These are phyloP conservation scores for Yamadazyma triangularis DNA, from an alignment of 1,139 yeast species.

Conservation along the genomic window DNA sequence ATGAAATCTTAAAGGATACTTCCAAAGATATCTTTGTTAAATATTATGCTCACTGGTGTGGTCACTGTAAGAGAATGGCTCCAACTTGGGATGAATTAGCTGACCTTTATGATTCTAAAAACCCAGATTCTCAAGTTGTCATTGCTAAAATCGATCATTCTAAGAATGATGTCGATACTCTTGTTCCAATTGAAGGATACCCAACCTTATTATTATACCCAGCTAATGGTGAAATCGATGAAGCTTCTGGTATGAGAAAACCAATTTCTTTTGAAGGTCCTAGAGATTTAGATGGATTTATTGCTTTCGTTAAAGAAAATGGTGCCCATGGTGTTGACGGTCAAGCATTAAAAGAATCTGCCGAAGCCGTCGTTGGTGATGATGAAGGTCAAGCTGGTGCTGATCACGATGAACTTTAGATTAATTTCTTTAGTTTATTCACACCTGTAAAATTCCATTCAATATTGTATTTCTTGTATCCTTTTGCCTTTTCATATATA, in stretches of 20 bases:
- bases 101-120: conserved; percentile 51
- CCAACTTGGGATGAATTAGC: conserved; percentile 91
- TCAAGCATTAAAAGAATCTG: conserved; percentile 23
- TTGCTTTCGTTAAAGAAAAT: conserved; percentile 61
- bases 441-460: too few relatives aligned
- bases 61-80: conserved; percentile 95
- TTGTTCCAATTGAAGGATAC: conserved; percentile 70
- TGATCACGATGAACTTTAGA: conserved; percentile 37
- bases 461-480: too few relatives aligned
- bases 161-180: conserved; percentile 76
- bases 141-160: conserved; percentile 91
- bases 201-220: conserved; percentile 93
- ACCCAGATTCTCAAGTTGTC: conserved; percentile 43
- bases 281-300: conserved; percentile 72
- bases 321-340: conserved; percentile 62
- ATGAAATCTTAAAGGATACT: conserved; percentile 60
- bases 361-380: conserved; percentile 21
- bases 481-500: too few relatives aligned
- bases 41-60: conserved; percentile 99
- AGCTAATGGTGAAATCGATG: conserved; percentile 73
- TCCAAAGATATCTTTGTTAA: conserved; percentile 86
- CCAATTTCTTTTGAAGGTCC: conserved; percentile 68
- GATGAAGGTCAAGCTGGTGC: conserved; percentile 14
- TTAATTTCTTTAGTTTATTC: conserved; percentile 1
- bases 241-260: conserved; percentile 46